Conservation (phyloP, 2,329 filamentous ascomycete genomes). For the Phyllosticta paracitricarpa region DNA sequence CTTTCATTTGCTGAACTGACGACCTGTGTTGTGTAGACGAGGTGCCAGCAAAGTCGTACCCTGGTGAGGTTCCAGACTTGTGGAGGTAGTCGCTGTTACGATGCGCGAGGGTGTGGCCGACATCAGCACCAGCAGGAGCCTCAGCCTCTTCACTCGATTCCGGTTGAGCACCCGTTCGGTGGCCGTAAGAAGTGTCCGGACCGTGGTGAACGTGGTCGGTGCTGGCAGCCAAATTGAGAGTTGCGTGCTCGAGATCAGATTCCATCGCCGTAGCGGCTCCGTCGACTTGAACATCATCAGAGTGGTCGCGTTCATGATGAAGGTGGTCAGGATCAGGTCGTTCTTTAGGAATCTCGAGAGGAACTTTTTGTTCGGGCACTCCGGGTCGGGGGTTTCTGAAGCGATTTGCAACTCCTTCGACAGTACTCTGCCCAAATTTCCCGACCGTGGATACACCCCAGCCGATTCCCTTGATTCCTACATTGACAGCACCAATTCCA, state of each 20-base stretch:
- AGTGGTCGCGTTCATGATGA: background rate
- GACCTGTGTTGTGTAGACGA: no score
- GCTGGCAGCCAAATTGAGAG: background rate
- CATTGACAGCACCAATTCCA: background rate
- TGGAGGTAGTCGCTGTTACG: background rate
- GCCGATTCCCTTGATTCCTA: background rate
- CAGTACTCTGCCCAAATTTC: constrained; percentile 1
- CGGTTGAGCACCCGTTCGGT: background rate
- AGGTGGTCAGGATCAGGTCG: background rate
- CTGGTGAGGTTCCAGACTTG: background rate
- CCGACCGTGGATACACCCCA: constrained; percentile 8
- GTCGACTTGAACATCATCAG: background rate
- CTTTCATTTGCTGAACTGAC: no score
- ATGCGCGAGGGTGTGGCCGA: background rate
- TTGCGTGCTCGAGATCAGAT: background rate
- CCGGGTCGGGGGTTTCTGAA: background rate
- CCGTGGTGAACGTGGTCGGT: background rate
- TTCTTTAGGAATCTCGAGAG: background rate
- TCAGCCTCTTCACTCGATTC: background rate
- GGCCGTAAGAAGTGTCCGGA: background rate
- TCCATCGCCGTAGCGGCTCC: background rate
- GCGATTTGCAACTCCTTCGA: background rate
- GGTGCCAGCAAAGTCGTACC: background rate
- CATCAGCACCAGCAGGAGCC: background rate
- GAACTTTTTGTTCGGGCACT: background rate